These are phyloP conservation scores for Pyrenopolyporus hunteri DNA, from an alignment of 495 filamentous ascomycete genomes.

Conservation along the genomic window DNA sequence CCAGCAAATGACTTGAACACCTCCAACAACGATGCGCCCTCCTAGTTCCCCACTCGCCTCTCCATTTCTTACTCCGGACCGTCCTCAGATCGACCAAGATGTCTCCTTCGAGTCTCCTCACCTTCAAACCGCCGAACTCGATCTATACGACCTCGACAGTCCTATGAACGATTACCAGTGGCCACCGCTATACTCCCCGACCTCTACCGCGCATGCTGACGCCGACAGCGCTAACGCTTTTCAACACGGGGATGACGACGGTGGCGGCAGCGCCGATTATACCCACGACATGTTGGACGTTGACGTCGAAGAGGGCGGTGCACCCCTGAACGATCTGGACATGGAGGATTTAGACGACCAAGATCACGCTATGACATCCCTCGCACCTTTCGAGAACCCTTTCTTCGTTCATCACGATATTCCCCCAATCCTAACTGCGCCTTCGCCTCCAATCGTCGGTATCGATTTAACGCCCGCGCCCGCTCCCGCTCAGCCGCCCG, in stretches of 20 bases:
- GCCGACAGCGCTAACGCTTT: conserved; percentile 18
- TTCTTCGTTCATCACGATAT: conserved; percentile 19
- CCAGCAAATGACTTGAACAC: conserved; percentile 36
- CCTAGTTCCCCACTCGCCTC: conserved; percentile 33
- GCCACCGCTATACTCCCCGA: conserved; percentile 1
- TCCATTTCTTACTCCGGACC: conserved; percentile 35
- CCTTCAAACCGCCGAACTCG: conserved; percentile 28
- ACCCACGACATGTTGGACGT: conserved; percentile 36
- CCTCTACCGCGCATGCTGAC: conserved; percentile 21
- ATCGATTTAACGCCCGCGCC: conserved; percentile 1
- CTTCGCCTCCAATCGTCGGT: conserved; percentile 15
- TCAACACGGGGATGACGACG: conserved; percentile 31
- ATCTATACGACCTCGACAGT: conserved; percentile 19
- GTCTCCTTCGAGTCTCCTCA: conserved; percentile 15
- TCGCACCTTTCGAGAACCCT: conserved; percentile 24
- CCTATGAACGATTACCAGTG: conserved; percentile 30
- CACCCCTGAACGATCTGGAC: conserved; percentile 30
- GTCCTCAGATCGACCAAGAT: conserved; percentile 39
- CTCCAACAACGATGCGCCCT: conserved; percentile 39
- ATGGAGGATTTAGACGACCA: conserved; percentile 40
- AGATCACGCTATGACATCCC: conserved; percentile 8
- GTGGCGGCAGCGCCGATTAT: conserved; percentile 21
- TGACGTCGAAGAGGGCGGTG: conserved; percentile 35
- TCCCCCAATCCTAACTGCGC: conserved; percentile 4
- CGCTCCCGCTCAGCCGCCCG: neutral